Percentiles rank a stretch among this genome's conserved stretches.
These are phyloP conservation scores for Filosporella fistucella DNA, from an alignment of 495 filamentous ascomycete genomes.

Conservation along the genomic window DNA sequence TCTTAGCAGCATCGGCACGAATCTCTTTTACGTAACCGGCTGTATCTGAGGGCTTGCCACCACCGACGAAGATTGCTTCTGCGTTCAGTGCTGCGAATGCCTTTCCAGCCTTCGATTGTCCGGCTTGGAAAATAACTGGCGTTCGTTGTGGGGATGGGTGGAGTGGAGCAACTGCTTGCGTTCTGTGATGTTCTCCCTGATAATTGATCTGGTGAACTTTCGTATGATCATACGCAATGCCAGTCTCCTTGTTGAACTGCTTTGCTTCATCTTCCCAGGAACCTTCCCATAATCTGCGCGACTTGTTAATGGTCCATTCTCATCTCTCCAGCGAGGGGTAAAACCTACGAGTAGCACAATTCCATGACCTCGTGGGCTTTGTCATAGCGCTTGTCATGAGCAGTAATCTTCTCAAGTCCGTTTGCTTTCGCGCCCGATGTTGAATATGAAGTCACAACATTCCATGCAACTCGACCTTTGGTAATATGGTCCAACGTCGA, in stretches of 20 bases:
- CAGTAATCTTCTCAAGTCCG: slow-evolving; percentile 48
- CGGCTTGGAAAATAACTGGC: slow-evolving; percentile 61
- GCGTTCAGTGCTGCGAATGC: slow-evolving; percentile 57
- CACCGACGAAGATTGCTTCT: slow-evolving; percentile 60
- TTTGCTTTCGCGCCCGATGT: slow-evolving; percentile 56
- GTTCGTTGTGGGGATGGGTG: slow-evolving; percentile 60
- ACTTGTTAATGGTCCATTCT: neutral
- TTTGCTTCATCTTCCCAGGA: slow-evolving; percentile 56
- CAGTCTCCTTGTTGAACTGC: slow-evolving; percentile 39
- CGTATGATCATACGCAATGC: slow-evolving; percentile 50
- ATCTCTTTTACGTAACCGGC: slow-evolving; percentile 50
- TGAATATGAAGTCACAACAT: slow-evolving; percentile 59
- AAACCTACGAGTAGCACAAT: slow-evolving; percentile 47
- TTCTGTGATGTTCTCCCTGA: slow-evolving; percentile 51
- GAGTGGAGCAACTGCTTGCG: slow-evolving; percentile 47
- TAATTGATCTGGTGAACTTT: slow-evolving; percentile 57
- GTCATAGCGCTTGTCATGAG: slow-evolving; percentile 56
- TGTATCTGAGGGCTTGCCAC: slow-evolving; percentile 45
- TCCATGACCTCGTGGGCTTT: slow-evolving; percentile 57
- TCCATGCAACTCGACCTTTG: slow-evolving; percentile 56
- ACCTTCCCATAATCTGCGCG: slow-evolving; percentile 51
- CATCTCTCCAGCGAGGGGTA: neutral
- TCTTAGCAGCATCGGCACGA: slow-evolving; percentile 41
- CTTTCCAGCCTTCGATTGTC: slow-evolving; percentile 52
- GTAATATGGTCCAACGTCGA: slow-evolving; percentile 63